Percentiles rank a stretch among this genome's conserved stretches.
Conservation (phyloP, 805 yeast genomes). For the Kazachstania viticola region DNA sequence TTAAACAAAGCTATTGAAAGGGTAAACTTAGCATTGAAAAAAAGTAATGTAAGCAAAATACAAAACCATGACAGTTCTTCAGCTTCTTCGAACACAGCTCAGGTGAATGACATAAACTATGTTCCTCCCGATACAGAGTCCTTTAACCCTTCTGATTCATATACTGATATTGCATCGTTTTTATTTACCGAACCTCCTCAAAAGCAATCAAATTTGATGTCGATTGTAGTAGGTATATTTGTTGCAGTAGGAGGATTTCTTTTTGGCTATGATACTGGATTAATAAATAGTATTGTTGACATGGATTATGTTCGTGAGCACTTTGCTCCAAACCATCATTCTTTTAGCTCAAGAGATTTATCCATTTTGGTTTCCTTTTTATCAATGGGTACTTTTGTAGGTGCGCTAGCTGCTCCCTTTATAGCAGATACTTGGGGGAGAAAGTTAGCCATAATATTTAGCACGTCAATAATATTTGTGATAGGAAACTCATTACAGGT, state of each 20-base stretch:
- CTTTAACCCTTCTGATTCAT: too few species aligned
- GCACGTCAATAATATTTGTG: slow-evolving; percentile 52
- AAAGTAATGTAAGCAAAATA: too few species aligned
- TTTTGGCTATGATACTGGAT: slow-evolving; percentile 84
- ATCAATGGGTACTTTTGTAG: slow-evolving; percentile 70
- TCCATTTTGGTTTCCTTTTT: slow-evolving; percentile 70
- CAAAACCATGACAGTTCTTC: too few species aligned
- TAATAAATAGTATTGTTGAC: slow-evolving; percentile 67
- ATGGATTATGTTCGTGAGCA: slow-evolving; percentile 54
- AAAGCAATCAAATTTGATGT: slow-evolving; percentile 45
- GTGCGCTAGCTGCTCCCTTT: slow-evolving; percentile 47
- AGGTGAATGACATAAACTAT: too few species aligned
- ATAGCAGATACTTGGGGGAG: slow-evolving; percentile 68
- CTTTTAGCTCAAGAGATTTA: slow-evolving; percentile 49
- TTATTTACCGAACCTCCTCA: slow-evolving; percentile 24
- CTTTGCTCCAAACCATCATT: slow-evolving; percentile 37
- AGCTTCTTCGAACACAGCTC: too few species aligned
- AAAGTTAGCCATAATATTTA: slow-evolving; percentile 47
- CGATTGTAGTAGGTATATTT: slow-evolving; percentile 61
- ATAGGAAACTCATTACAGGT: slow-evolving; percentile 66
- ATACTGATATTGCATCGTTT: slow-evolving; percentile 10
- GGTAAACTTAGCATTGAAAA: too few species aligned
- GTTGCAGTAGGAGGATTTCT: slow-evolving; percentile 89
- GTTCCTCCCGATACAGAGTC: too few species aligned
- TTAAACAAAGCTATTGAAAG: too few species aligned